Evolutionary conservation across 2,329 filamentous ascomycete genomes (phyloP).

Genomic region (Penicillium sp.): DNA sequence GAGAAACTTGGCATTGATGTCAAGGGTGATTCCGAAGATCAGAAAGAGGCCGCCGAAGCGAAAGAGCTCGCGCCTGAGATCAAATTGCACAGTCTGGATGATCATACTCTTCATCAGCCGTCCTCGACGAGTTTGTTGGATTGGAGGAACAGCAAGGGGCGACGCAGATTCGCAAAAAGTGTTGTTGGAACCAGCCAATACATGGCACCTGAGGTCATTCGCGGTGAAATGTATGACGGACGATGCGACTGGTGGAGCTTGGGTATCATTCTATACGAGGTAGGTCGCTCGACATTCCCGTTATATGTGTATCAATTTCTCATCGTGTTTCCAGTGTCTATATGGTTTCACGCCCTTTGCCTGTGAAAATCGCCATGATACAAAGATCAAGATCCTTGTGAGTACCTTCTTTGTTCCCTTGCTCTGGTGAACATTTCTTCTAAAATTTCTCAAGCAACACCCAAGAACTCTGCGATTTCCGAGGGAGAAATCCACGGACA

Average conservation of each 20-base stretch:
- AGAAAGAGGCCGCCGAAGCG: slow-evolving; percentile 50
- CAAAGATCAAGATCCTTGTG: slow-evolving; percentile 80
- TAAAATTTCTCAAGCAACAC: slow-evolving; percentile 59
- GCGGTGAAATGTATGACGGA: slow-evolving; percentile 79
- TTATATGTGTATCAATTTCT: neutral
- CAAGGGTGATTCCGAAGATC: slow-evolving; percentile 70
- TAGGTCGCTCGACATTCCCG: slow-evolving; percentile 23
- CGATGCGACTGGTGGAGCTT: slow-evolving; percentile 97
- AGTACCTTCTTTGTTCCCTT: slow-evolving; percentile 30
- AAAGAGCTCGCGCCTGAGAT: slow-evolving; percentile 8
- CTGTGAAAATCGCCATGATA: slow-evolving; percentile 74
- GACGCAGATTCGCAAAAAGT: slow-evolving; percentile 72
- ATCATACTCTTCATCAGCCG: slow-evolving; percentile 30
- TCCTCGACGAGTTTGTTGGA: slow-evolving; percentile 56
- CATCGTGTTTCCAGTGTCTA: slow-evolving; percentile 58
- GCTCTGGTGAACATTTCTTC: slow-evolving; percentile 17
- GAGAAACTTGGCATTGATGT: slow-evolving; percentile 72
- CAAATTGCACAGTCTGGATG: slow-evolving; percentile 30
- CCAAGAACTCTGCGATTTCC: slow-evolving; percentile 70
- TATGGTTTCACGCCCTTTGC: slow-evolving; percentile 91
- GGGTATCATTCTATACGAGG: slow-evolving; percentile 87
- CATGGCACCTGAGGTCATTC: slow-evolving; percentile 93
- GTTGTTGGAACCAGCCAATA: slow-evolving; percentile 96
- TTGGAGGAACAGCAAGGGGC: slow-evolving; percentile 68
- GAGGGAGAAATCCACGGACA: slow-evolving; percentile 49